phyloP scores from a whole-genome alignment of 164 flowering plant species.

The Magnolia changhungtana region DNA sequence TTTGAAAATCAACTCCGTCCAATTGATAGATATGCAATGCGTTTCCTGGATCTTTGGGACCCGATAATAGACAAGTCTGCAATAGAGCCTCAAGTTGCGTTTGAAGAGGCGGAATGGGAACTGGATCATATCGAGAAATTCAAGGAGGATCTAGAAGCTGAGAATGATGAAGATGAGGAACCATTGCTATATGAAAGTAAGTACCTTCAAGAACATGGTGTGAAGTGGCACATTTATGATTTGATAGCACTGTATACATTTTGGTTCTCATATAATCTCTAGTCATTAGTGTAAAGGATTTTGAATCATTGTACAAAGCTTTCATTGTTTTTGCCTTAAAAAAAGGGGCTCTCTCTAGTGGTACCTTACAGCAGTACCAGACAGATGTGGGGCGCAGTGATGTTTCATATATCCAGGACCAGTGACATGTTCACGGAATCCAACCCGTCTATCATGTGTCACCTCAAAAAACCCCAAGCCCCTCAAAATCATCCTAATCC shows the following conservation, averaged over 20 bases:
- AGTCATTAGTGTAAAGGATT: too few species aligned
- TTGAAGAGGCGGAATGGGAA: conserved; percentile 94
- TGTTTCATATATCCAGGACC: too few species aligned
- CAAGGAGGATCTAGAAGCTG: conserved; percentile 98
- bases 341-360: too few species aligned
- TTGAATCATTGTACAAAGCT: too few species aligned
- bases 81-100: conserved; percentile 51
- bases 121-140: conserved; percentile 88
- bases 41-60: conserved; percentile 88
- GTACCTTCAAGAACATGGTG: conserved; percentile 19
- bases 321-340: too few species aligned
- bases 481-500: too few species aligned
- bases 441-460: too few species aligned
- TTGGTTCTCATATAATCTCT: too few species aligned
- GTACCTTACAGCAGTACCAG: too few species aligned
- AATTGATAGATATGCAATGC: conserved; percentile 92
- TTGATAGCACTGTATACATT: neutral
- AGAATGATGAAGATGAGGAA: conserved; percentile 95
- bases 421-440: too few species aligned
- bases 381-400: too few species aligned
- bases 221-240: neutral
- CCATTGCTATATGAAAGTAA: conserved; percentile 92
- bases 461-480: too few species aligned
- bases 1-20: conserved; percentile 91
- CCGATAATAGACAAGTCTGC: conserved; percentile 79